Percentiles rank a stretch among this genome's conserved stretches.
Conservation (phyloP, 176 grass and related monocot genomes). For the Ampelocalamus luodianensis region DNA sequence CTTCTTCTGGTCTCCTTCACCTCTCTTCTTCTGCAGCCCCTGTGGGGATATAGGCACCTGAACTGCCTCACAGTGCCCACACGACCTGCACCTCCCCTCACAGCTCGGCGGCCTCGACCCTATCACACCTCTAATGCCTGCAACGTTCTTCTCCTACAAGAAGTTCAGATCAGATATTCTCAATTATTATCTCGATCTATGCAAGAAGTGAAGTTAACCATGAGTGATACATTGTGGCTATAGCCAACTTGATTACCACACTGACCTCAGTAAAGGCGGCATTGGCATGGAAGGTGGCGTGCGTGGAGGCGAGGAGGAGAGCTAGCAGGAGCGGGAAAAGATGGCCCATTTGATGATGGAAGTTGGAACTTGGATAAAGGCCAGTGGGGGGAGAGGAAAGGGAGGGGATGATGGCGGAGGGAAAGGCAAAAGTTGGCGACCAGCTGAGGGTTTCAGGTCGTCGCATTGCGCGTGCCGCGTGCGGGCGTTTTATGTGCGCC, state of each 20-base stretch:
- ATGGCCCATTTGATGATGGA: conserved; percentile 45
- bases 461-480: conserved; percentile 39
- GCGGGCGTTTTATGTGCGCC: conserved; percentile 54
- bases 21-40: conserved; percentile 18
- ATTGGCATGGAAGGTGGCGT: neutral
- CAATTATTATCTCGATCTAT: neutral
- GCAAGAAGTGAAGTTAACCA: neutral
- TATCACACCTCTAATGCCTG: conserved; percentile 42
- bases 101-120: conserved; percentile 69
- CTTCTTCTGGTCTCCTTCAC: neutral
- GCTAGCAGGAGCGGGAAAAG: conserved; percentile 35
- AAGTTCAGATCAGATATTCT: neutral
- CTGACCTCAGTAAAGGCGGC: conserved; percentile 45
- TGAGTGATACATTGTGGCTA: too few relatives aligned
- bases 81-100: conserved; percentile 61
- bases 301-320: conserved; percentile 41
- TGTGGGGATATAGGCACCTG: conserved; percentile 59
- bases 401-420: neutral
- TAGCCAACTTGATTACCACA: neutral
- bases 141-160: conserved; percentile 39
- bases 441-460: conserved; percentile 23
- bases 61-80: conserved; percentile 65
- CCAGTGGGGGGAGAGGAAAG: neutral
- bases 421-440: conserved; percentile 53
- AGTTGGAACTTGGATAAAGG: neutral